Evolutionary conservation across 2,329 filamentous ascomycete species (phyloP).

Genomic region (Tolypocladium tropicale): DNA sequence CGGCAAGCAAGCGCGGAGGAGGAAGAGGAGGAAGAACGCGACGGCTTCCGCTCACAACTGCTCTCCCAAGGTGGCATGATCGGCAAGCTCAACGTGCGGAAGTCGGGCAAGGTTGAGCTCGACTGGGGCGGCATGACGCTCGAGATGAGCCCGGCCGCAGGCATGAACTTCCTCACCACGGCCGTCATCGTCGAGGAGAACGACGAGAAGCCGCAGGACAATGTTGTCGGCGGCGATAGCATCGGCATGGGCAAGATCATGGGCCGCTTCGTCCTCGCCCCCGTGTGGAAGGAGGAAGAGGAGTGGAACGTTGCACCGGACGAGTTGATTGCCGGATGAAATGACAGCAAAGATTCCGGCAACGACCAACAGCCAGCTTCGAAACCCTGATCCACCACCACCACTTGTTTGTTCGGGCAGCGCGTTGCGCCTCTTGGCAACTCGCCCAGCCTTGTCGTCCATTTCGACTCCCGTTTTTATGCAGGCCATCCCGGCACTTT

Average conservation of each 20-base stretch:
- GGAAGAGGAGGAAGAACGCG: conserved; percentile 18
- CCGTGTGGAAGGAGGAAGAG: conserved; percentile 46
- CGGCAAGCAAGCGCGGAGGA: conserved; percentile 8
- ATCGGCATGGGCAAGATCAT: conserved; percentile 54
- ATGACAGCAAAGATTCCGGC: neutral
- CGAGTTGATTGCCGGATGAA: conserved; percentile 15
- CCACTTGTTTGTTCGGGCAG: neutral
- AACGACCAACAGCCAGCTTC: neutral
- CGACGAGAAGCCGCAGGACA: conserved; percentile 37
- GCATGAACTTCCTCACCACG: conserved; percentile 46
- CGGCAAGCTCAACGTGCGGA: conserved; percentile 48
- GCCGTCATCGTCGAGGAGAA: conserved; percentile 50
- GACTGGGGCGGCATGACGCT: conserved; percentile 51
- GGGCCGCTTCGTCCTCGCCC: conserved; percentile 50
- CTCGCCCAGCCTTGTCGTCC: neutral
- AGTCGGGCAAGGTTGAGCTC: conserved; percentile 51
- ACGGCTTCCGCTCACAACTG: conserved; percentile 26
- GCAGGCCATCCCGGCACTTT: neutral
- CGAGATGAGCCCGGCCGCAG: conserved; percentile 39
- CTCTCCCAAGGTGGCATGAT: conserved; percentile 45
- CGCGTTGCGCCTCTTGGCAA: neutral
- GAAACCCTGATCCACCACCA: neutral
- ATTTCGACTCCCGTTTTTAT: neutral
- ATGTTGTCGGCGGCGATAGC: conserved; percentile 36
- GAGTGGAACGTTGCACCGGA: conserved; percentile 39